Evolutionary conservation across 1,284 basidiomycete species (phyloP), one percentile per base, ranked within the genome.

Genomic region (Ganoderma lingzhi): DNA sequence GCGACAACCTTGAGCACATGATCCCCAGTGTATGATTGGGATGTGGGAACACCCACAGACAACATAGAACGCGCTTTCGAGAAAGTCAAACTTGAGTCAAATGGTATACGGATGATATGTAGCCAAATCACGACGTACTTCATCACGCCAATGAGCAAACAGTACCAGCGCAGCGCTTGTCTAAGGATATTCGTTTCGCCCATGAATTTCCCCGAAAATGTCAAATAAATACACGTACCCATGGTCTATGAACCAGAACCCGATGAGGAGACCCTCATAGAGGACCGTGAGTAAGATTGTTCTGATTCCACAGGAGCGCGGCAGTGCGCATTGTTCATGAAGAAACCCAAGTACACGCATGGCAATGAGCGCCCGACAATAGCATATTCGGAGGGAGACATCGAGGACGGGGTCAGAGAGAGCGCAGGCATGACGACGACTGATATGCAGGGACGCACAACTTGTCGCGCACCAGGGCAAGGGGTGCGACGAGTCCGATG

Each of bases 241-340:
- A 77, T 95, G 93, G 74, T 89, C 91, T 68, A 94, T 87, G 77
- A 95, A 95, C 93, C 93, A 95, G 75, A 95, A 95, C 0, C 92
- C 93, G 67, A 95, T 85, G 39, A 95, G 83, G 35, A 95, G 80
- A 19, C 86, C 92, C 80, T 95, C 93, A 76, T 93, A 95, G 35
- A 89, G 74, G 41, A 92, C 71, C 28, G 91, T 94, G 48, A 95
- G 82, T n/a, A 92, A 65, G 74, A 95, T 93, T 45, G 93, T 95
- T 74, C 93, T 95, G 78, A 66, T 68, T 68, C 53, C 39, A 60
- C 45, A 37, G 51, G n/a, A 39, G 23, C 19, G 56, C 12, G 35
- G 30, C 58, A 28, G 37, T 41, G 37, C 30, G 59, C 63, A 66
- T 63, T 19, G 51, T 44, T 32, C 48, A 45, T 53, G 65, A 69